These are phyloP conservation scores for Murraya paniculata DNA, from an alignment of 345 rosid genomes.

Conservation along the genomic window DNA sequence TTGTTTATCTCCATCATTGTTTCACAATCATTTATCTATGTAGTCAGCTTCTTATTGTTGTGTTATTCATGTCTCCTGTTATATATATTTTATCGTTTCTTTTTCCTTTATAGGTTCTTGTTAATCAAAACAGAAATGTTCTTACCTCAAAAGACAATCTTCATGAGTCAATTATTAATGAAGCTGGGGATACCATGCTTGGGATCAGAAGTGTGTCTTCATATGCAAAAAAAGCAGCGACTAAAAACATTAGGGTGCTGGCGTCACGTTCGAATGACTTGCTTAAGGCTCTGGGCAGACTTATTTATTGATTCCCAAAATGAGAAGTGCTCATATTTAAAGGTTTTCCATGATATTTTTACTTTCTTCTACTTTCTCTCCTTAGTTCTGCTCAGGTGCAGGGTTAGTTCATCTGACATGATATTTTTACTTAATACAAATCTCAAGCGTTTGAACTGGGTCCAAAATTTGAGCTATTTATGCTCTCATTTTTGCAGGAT, in stretches of 20 bases:
- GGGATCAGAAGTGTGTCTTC: conserved; percentile 32
- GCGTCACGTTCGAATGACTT: conserved; percentile 61
- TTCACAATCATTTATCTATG: not conserved
- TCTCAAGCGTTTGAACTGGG: not conserved
- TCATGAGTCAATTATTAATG: conserved; percentile 23
- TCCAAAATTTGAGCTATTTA: not conserved
- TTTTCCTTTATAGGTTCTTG: conserved; percentile 49
- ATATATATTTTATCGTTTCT: not conserved
- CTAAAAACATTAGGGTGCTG: conserved; percentile 61
- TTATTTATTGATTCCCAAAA: conserved; percentile 45
- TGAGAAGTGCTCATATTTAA: conserved; percentile 50
- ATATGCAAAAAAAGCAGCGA: conserved; percentile 69
- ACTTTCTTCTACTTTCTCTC: not conserved
- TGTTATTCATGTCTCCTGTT: not conserved
- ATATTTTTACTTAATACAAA: not conserved
- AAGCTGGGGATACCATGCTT: conserved; percentile 29
- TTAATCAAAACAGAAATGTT: conserved; percentile 62
- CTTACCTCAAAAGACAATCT: conserved; percentile 30
- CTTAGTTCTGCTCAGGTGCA: not conserved
- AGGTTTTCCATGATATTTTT: conserved; percentile 40
- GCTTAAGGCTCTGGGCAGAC: conserved; percentile 68
- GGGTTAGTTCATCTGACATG: not conserved
- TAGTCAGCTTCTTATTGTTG: not conserved
- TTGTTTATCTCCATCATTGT: not conserved
- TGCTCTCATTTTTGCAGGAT: conserved; percentile 50